Percentiles rank a stretch among this genome's conserved stretches.
Conservation (phyloP, 805 yeast genomes). For the Candida xyloterini region DNA sequence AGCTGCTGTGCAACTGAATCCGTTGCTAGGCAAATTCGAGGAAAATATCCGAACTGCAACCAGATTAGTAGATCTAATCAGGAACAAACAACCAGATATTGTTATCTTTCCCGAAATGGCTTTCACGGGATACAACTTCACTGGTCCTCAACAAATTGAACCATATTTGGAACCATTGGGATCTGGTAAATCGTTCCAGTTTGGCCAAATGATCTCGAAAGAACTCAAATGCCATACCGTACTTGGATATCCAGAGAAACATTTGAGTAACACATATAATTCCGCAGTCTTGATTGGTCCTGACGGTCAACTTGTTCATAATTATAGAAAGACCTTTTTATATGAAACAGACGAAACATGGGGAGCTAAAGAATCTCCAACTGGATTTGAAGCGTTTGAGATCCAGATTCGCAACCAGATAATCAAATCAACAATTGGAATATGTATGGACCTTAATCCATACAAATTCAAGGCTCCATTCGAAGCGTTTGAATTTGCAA, state of each 20-base stretch:
- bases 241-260: constrained; percentile 77
- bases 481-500: constrained; percentile 66
- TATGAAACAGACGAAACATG: constrained; percentile 77
- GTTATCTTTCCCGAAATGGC: constrained; percentile 82
- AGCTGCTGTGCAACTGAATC: constrained; percentile 68
- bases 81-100: constrained; percentile 48
- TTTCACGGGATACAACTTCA: constrained; percentile 78
- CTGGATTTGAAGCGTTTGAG: constrained; percentile 52
- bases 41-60: constrained; percentile 50
- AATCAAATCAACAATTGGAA: constrained; percentile 63
- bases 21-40: constrained; percentile 56
- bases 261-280: constrained; percentile 49
- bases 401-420: constrained; percentile 33
- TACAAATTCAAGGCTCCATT: constrained; percentile 81
- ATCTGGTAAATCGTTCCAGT: constrained; percentile 40
- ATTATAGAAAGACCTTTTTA: constrained; percentile 73
- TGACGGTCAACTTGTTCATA: constrained; percentile 53
- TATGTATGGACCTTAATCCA: constrained; percentile 94
- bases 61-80: constrained; percentile 33
- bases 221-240: constrained; percentile 61
- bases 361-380: constrained; percentile 73
- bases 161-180: constrained; percentile 55
- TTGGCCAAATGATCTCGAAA: constrained; percentile 56
- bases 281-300: constrained; percentile 66
- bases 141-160: constrained; percentile 40